Evolutionary conservation across 2,329 filamentous ascomycete genomes (phyloP).

Genomic region (Westerdykella ornata): DNA sequence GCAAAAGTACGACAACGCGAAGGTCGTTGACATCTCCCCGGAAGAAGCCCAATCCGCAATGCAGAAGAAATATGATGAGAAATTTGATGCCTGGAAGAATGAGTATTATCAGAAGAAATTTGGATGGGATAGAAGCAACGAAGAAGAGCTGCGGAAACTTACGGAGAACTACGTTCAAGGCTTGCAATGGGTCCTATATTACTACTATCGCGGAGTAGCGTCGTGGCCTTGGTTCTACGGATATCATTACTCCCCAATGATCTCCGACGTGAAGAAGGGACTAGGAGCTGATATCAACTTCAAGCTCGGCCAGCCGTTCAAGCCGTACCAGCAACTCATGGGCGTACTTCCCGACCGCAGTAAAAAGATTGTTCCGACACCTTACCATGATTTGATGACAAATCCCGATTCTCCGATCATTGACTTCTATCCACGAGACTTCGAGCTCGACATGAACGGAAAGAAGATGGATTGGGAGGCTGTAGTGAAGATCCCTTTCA

Average conservation of each 20-base stretch:
- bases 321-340: conserved; percentile 94
- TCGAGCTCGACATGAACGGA: conserved; percentile 97
- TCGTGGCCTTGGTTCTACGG: conserved; percentile 98
- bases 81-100: conserved; percentile 90
- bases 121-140: conserved; percentile 74
- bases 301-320: conserved; percentile 88
- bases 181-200: conserved; percentile 94
- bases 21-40: conserved; percentile 69
- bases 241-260: conserved; percentile 97
- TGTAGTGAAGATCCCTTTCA: conserved; percentile 98
- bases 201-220: conserved; percentile 94
- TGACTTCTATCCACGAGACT: conserved; percentile 96
- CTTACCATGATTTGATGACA: conserved; percentile 92
- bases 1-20: conserved; percentile 84
- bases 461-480: conserved; percentile 99
- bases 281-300: conserved; percentile 84
- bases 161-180: conserved; percentile 97
- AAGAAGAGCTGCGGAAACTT: conserved; percentile 71
- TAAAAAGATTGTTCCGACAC: conserved; percentile 84
- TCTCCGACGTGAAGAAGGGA: conserved; percentile 87
- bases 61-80: conserved; percentile 79
- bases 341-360: conserved; percentile 94
- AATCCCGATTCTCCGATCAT: conserved; percentile 84
- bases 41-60: conserved; percentile 74
- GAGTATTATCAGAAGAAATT: conserved; percentile 90